These are phyloP conservation scores for Cucumis hystrix DNA, from an alignment of 306 rosid genomes.

Conservation along the genomic window DNA sequence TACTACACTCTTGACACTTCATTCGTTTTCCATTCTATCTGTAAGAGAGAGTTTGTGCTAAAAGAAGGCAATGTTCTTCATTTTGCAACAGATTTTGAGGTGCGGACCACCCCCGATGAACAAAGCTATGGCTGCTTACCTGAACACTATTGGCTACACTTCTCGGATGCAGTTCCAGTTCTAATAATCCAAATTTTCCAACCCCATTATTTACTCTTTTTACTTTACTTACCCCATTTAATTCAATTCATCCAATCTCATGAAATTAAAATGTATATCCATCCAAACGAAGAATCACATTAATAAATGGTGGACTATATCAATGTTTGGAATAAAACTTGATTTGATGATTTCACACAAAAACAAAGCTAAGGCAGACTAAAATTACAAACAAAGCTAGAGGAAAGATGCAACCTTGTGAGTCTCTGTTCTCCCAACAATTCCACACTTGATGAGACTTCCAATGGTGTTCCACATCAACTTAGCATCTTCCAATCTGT, in stretches of 20 bases:
- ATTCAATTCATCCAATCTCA: neutral
- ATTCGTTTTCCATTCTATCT: neutral
- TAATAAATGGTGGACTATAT: too few relatives aligned
- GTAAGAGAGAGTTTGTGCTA: neutral
- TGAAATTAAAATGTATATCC: neutral
- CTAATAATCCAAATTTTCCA: slow-evolving; percentile 17
- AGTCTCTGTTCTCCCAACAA: neutral
- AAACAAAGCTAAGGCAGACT: neutral
- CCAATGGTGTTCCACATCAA: slow-evolving; percentile 46
- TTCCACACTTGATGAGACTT: slow-evolving; percentile 45
- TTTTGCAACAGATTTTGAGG: slow-evolving; percentile 22
- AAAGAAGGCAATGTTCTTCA: neutral
- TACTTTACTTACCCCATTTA: neutral
- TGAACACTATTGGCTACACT: slow-evolving; percentile 24
- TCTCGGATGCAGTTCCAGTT: slow-evolving; percentile 37
- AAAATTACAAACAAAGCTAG: neutral
- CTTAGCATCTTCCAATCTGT: slow-evolving; percentile 47
- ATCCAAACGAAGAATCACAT: neutral
- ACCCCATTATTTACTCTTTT: neutral
- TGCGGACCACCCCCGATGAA: slow-evolving; percentile 53
- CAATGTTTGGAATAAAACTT: neutral
- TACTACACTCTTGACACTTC: neutral
- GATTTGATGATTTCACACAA: neutral
- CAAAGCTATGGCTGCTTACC: slow-evolving; percentile 36
- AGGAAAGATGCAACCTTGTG: neutral